A percentile compares a stretch with the other conserved stretches of the same genome.
Evolutionary conservation across 192 early-diverging fungal genomes (phyloP).

Genomic region (Coemansia sp.): DNA sequence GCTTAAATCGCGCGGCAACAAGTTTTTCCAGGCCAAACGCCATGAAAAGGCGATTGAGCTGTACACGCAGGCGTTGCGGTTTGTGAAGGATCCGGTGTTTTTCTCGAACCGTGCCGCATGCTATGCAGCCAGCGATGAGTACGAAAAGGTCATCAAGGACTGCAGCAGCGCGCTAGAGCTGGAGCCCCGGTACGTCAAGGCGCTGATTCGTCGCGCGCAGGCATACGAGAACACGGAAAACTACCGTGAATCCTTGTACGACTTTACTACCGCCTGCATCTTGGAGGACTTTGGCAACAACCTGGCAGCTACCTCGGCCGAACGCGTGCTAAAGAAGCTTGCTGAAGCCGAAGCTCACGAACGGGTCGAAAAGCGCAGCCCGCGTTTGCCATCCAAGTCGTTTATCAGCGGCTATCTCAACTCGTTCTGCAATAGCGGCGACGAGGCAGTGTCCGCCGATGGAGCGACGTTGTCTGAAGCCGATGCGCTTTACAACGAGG

Average conservation of each 20-base stretch:
- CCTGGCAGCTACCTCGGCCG: slow-evolving; percentile 71
- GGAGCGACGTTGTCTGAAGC: slow-evolving; percentile 34
- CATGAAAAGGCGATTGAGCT: slow-evolving; percentile 80
- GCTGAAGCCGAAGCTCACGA: slow-evolving; percentile 76
- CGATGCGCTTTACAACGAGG: slow-evolving; percentile 54
- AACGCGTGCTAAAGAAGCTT: slow-evolving; percentile 83
- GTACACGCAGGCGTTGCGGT: slow-evolving; percentile 87
- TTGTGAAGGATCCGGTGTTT: slow-evolving; percentile 79
- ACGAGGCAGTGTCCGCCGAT: slow-evolving; percentile 21
- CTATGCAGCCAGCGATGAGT: slow-evolving; percentile 70
- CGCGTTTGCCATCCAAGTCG: slow-evolving; percentile 82
- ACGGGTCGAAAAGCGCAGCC: slow-evolving; percentile 56
- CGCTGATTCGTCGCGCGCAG: slow-evolving; percentile 67
- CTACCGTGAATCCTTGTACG: slow-evolving; percentile 62
- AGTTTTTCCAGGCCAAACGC: slow-evolving; percentile 76
- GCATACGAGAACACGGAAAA: slow-evolving; percentile 59
- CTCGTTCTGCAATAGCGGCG: slow-evolving; percentile 68
- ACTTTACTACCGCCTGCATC: slow-evolving; percentile 90
- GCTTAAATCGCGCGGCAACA: slow-evolving; percentile 87
- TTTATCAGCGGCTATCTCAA: slow-evolving; percentile 94
- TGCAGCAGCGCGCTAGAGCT: slow-evolving; percentile 77
- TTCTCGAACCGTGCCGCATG: slow-evolving; percentile 96
- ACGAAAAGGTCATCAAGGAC: slow-evolving; percentile 78
- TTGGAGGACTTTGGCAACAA: slow-evolving; percentile 93
- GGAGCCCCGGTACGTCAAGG: slow-evolving; percentile 90